Evolutionary conservation across 192 early-diverging fungal species (phyloP).

Genomic region (Radiomyces spectabilis): DNA sequence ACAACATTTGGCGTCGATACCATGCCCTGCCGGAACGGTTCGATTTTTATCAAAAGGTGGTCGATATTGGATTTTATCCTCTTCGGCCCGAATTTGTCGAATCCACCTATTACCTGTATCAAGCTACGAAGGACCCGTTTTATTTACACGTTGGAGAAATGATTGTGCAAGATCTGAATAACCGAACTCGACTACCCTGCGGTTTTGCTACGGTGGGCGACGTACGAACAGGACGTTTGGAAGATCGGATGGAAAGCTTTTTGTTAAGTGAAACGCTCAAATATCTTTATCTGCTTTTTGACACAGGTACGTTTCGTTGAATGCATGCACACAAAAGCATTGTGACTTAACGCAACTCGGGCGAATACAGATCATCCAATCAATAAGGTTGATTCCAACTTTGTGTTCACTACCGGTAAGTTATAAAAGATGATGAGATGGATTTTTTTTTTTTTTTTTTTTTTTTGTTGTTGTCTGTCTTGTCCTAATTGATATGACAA

Average conservation of each 20-base stretch:
- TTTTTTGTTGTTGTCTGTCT: not conserved
- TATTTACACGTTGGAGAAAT: conserved; percentile 88
- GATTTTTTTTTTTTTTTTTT: not conserved
- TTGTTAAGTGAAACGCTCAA: conserved; percentile 91
- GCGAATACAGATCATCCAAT: conserved; percentile 61
- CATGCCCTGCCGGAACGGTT: conserved; percentile 84
- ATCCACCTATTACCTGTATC: conserved; percentile 88
- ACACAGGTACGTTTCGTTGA: conserved; percentile 55
- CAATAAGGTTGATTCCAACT: conserved; percentile 64
- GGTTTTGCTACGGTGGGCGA: conserved; percentile 73
- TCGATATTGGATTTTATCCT: conserved; percentile 70
- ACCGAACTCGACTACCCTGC: conserved; percentile 58
- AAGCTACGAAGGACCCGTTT: conserved; percentile 83
- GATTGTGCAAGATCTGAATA: conserved; percentile 75
- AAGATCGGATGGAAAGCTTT: conserved; percentile 95
- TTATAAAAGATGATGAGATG: not conserved
- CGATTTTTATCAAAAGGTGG: conserved; percentile 57
- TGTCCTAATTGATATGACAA: not conserved
- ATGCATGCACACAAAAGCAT: not conserved
- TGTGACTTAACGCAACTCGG: not conserved
- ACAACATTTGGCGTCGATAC: conserved; percentile 82
- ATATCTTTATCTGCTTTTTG: conserved; percentile 96
- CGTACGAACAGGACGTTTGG: conserved; percentile 52
- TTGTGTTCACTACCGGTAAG: conserved; percentile 81
- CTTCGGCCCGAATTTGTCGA: conserved; percentile 92